These are phyloP conservation scores for Tricholoma furcatifolium DNA, from an alignment of 768 basidiomycete genomes.

Conservation along the genomic window DNA sequence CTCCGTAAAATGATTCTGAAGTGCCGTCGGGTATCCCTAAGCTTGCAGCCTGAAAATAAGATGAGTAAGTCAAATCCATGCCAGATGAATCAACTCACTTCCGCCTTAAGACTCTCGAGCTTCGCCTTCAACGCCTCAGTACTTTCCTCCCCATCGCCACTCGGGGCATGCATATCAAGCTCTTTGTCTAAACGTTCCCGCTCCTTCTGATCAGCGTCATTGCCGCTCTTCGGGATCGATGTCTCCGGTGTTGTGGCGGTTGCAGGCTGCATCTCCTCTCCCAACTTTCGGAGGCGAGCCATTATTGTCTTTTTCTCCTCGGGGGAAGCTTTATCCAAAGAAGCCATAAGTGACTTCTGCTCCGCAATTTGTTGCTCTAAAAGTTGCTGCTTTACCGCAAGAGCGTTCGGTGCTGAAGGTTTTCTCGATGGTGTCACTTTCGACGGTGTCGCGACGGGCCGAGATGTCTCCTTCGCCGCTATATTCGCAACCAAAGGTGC, in stretches of 20 bases:
- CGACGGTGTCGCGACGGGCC: constrained; percentile 20
- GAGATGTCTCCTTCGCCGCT: constrained; percentile 30
- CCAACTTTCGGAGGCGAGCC: constrained; percentile 69
- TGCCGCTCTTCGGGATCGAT: constrained; percentile 24
- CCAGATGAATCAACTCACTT: constrained; percentile 47
- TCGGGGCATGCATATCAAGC: constrained; percentile 63
- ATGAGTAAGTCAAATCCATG: background rate
- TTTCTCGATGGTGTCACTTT: constrained; percentile 33
- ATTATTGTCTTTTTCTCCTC: constrained; percentile 83
- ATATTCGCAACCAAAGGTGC: constrained; percentile 75
- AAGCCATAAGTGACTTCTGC: constrained; percentile 83
- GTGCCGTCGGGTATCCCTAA: constrained; percentile 64
- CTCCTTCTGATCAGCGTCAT: constrained; percentile 54
- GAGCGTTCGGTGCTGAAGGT: constrained; percentile 39
- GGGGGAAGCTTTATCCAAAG: constrained; percentile 56
- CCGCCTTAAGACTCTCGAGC: constrained; percentile 74
- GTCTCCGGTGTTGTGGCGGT: constrained; percentile 27
- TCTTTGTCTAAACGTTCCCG: constrained; percentile 78
- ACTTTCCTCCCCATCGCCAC: constrained; percentile 41
- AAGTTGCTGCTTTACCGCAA: constrained; percentile 73
- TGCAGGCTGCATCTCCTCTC: constrained; percentile 70
- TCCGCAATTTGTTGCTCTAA: constrained; percentile 83
- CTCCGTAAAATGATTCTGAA: constrained; percentile 33
- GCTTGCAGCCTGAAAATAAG: constrained; percentile 58
- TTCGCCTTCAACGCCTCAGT: constrained; percentile 74